A percentile compares a stretch with the other conserved stretches of the same genome.
Conservation (phyloP, 75 land plant genomes). For the Selaginella moellendorffii region DNA sequence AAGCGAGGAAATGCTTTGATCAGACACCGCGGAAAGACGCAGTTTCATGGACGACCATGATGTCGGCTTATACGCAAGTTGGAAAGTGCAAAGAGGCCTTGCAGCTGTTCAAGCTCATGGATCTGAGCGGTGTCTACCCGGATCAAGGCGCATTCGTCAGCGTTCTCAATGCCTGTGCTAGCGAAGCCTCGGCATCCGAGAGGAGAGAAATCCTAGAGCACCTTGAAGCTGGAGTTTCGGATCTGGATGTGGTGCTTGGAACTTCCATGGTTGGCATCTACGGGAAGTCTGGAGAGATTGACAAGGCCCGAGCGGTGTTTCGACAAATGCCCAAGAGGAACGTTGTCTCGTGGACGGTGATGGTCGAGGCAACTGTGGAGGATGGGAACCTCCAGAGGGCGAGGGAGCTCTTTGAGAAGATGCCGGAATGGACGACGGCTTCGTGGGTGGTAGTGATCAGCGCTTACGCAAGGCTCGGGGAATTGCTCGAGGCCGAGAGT, state of each 20-base stretch:
- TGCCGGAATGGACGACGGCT: not conserved
- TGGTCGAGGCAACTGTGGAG: not conserved
- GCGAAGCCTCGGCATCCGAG: not conserved
- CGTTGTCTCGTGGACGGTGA: slow-evolving; percentile 1
- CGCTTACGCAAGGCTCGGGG: not conserved
- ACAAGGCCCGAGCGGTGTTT: not conserved
- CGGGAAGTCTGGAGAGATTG: not conserved
- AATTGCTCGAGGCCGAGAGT: not conserved
- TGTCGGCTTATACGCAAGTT: not conserved
- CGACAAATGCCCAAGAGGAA: not conserved
- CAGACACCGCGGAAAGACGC: not conserved
- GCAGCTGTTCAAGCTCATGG: slow-evolving; percentile 1
- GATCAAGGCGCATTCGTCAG: not conserved
- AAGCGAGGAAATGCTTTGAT: slow-evolving; percentile 8
- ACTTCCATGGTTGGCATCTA: not conserved
- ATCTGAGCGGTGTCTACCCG: not conserved
- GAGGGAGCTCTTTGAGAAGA: not conserved
- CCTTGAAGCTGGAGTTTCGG: not conserved
- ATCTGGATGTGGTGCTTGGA: not conserved
- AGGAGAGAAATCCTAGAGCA: not conserved
- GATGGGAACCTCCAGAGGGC: not conserved
- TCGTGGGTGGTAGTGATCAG: not conserved
- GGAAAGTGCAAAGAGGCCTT: not conserved
- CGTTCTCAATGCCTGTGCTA: slow-evolving; percentile 6
- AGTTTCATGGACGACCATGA: slow-evolving; percentile 6